phyloP scores from a whole-genome alignment of 2,329 filamentous ascomycete genomes.

The Aspergillus pseudoglaucus region DNA sequence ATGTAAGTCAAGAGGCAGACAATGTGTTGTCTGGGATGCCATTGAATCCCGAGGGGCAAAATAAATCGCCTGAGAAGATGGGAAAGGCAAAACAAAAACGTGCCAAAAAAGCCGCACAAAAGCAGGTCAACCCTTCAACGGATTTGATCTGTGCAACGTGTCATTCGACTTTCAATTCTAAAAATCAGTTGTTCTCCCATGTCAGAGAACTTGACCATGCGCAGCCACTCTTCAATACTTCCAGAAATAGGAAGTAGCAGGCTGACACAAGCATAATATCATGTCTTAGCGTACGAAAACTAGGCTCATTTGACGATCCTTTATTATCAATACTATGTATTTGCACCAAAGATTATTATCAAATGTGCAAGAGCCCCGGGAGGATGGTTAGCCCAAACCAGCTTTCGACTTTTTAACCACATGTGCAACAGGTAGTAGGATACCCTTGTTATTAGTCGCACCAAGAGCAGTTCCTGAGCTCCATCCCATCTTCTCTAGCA shows the following conservation, averaged over 20 bases:
- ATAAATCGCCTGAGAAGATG: constrained; percentile 25
- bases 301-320: too few species aligned
- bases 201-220: constrained; percentile 62
- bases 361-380: background rate
- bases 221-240: constrained; percentile 30
- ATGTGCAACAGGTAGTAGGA: constrained; percentile 76
- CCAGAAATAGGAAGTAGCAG: background rate
- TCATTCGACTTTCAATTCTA: constrained; percentile 68
- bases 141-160: constrained; percentile 71
- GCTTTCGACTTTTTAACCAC: constrained; percentile 81
- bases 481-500: constrained; percentile 99
- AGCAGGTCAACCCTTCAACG: constrained; percentile 12
- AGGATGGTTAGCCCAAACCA: constrained; percentile 58
- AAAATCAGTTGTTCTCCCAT: constrained; percentile 67
- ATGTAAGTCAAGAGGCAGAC: background rate
- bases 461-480: constrained; percentile 78
- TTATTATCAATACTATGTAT: background rate
- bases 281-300: too few species aligned
- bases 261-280: too few species aligned
- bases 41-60: constrained; percentile 12
- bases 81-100: constrained; percentile 51
- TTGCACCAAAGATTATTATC: background rate
- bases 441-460: constrained; percentile 75
- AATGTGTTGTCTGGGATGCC: background rate
- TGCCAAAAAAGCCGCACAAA: constrained; percentile 43